Evolutionary conservation across 116 monocot species (phyloP).

Genomic region (Iris pallida): DNA sequence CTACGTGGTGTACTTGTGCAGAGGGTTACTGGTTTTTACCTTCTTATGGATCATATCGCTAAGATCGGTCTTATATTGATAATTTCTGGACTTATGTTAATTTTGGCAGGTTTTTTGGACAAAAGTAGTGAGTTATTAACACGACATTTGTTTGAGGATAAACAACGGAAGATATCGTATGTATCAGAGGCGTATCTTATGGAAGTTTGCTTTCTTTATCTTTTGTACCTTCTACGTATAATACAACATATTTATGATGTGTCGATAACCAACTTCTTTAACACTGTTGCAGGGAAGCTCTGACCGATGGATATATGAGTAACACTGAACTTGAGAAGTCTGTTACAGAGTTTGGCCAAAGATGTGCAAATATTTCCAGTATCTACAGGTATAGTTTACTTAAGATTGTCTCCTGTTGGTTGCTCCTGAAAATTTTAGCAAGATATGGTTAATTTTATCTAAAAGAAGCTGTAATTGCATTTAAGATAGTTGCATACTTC

Average conservation of each 20-base stretch:
- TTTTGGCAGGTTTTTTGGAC: constrained; percentile 17
- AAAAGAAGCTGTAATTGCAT: too few species aligned
- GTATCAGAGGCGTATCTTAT: constrained; percentile 13
- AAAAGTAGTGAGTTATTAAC: neutral
- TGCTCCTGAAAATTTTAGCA: neutral
- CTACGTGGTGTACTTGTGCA: too few species aligned
- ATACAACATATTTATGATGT: neutral
- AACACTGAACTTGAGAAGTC: constrained; percentile 69
- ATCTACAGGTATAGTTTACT: constrained; percentile 66
- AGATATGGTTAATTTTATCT: too few species aligned
- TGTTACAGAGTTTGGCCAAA: constrained; percentile 53
- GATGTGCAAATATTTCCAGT: constrained; percentile 70
- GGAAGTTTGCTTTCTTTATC: neutral
- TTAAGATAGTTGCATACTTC: too few species aligned
- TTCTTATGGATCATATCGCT: too few species aligned
- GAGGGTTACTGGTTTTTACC: too few species aligned
- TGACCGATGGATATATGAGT: constrained; percentile 69
- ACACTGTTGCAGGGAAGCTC: constrained; percentile 35
- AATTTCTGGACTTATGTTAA: neutral
- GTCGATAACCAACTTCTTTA: neutral
- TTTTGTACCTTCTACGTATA: neutral
- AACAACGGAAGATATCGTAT: constrained; percentile 33
- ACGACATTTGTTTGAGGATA: constrained; percentile 39
- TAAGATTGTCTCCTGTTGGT: neutral
- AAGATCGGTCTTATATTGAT: neutral